Conservation (phyloP, 2,329 filamentous ascomycete genomes). For the Pseudogymnoascus sp. region DNA sequence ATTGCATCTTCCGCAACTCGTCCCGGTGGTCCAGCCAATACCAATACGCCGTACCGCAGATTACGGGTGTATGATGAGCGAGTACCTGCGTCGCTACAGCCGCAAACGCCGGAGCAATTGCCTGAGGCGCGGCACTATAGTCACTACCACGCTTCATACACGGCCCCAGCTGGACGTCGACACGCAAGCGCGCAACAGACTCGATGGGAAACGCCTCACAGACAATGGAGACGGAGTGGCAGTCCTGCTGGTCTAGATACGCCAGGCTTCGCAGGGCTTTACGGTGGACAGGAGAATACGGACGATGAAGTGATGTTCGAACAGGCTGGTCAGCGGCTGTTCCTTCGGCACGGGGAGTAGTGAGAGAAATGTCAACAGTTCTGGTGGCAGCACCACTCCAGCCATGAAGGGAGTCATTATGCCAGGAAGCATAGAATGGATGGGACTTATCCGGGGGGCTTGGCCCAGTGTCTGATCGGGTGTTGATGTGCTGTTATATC, state of each 20-base stretch:
- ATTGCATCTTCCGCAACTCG: slow-evolving; percentile 14
- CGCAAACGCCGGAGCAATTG: slow-evolving; percentile 43
- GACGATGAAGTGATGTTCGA: slow-evolving; percentile 34
- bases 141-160: slow-evolving; percentile 35
- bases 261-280: slow-evolving; percentile 39
- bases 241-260: slow-evolving; percentile 34
- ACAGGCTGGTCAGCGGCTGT: slow-evolving; percentile 21
- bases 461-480: not conserved
- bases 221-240: slow-evolving; percentile 21
- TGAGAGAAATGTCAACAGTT: not conserved
- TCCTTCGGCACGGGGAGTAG: not conserved
- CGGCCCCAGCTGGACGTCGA: slow-evolving; percentile 30
- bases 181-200: slow-evolving; percentile 10
- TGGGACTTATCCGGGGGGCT: not conserved
- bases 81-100: slow-evolving; percentile 36
- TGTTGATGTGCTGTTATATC: not conserved
- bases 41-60: slow-evolving; percentile 20
- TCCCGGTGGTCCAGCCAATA: slow-evolving; percentile 15
- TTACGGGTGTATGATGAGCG: slow-evolving; percentile 41
- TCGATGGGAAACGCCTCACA: not conserved
- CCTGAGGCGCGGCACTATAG: slow-evolving; percentile 41
- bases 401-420: not conserved
- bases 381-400: not conserved
- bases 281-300: slow-evolving; percentile 41
- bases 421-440: not conserved